These are phyloP conservation scores for Saccharomycopsis crataegensis DNA, from an alignment of 1,139 yeast genomes.

Conservation along the genomic window DNA sequence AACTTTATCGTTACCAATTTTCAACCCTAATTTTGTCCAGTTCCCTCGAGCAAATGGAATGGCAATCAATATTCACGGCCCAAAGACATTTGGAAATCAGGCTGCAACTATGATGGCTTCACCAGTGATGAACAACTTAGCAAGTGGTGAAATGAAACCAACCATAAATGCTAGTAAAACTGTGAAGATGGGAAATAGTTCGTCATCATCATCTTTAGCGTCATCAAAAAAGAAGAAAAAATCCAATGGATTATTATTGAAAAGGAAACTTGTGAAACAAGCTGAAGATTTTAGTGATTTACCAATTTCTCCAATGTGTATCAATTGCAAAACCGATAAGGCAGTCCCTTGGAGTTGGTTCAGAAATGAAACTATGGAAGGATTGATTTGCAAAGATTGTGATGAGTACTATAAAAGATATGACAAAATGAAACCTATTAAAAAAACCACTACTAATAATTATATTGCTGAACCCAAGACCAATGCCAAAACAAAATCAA, in stretches of 20 bases:
- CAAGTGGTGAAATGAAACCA: too few relatives aligned
- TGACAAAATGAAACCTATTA: slow-evolving; percentile 40
- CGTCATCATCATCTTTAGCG: too few relatives aligned
- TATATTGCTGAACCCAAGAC: neutral
- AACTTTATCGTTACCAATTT: slow-evolving; percentile 56
- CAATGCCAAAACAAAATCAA: too few relatives aligned
- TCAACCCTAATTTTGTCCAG: neutral
- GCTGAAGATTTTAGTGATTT: slow-evolving; percentile 16
- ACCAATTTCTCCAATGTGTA: slow-evolving; percentile 38
- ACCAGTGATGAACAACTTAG: too few relatives aligned
- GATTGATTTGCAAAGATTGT: slow-evolving; percentile 46
- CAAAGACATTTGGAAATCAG: too few relatives aligned
- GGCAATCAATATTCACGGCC: too few relatives aligned
- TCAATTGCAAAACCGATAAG: slow-evolving; percentile 37
- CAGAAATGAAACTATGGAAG: slow-evolving; percentile 35
- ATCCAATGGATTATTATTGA: too few relatives aligned
- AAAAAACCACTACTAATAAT: neutral
- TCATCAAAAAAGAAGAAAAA: too few relatives aligned
- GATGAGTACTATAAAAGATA: slow-evolving; percentile 40
- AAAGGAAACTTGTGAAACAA: too few relatives aligned
- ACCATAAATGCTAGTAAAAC: too few relatives aligned
- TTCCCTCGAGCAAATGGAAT: neutral
- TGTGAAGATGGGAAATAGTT: too few relatives aligned
- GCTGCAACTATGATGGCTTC: too few relatives aligned
- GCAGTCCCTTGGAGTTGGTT: slow-evolving; percentile 35